phyloP scores from a whole-genome alignment of 1,139 yeast species.

The Kurtzmaniella quercitrusa region DNA sequence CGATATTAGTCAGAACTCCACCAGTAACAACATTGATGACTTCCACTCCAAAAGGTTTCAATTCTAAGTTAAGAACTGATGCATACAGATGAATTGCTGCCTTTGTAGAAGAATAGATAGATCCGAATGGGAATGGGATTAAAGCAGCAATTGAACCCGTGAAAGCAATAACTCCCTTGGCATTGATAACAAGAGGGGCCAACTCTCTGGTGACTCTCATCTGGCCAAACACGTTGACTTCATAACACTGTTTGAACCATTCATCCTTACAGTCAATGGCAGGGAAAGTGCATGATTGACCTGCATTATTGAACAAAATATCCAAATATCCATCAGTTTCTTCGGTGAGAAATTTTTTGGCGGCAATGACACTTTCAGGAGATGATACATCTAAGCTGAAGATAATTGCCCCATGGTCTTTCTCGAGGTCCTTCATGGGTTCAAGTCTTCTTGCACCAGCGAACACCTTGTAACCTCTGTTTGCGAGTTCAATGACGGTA shows the following conservation, averaged over 20 bases:
- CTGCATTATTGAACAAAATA: constrained; percentile 60
- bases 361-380: constrained; percentile 42
- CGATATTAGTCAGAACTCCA: constrained; percentile 30
- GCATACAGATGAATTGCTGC: constrained; percentile 78
- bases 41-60: constrained; percentile 69
- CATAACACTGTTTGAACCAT: constrained; percentile 49
- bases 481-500: constrained; percentile 60
- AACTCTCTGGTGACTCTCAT: constrained; percentile 61
- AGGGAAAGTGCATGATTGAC: constrained; percentile 65
- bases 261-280: constrained; percentile 65
- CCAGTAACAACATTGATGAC: constrained; percentile 68
- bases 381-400: constrained; percentile 42
- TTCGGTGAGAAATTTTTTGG: constrained; percentile 27
- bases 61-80: constrained; percentile 55
- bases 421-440: constrained; percentile 52
- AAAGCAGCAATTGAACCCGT: constrained; percentile 73
- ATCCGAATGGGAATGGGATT: constrained; percentile 66
- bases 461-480: constrained; percentile 59
- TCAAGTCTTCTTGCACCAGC: constrained; percentile 71
- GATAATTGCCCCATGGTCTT: constrained; percentile 17
- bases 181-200: constrained; percentile 52
- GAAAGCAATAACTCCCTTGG: constrained; percentile 68
- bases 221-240: constrained; percentile 69
- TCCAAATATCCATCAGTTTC: constrained; percentile 50
- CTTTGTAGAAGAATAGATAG: constrained; percentile 66